Conservation (phyloP, 1,284 basidiomycete species). For the Malassezia brasiliensis region DNA sequence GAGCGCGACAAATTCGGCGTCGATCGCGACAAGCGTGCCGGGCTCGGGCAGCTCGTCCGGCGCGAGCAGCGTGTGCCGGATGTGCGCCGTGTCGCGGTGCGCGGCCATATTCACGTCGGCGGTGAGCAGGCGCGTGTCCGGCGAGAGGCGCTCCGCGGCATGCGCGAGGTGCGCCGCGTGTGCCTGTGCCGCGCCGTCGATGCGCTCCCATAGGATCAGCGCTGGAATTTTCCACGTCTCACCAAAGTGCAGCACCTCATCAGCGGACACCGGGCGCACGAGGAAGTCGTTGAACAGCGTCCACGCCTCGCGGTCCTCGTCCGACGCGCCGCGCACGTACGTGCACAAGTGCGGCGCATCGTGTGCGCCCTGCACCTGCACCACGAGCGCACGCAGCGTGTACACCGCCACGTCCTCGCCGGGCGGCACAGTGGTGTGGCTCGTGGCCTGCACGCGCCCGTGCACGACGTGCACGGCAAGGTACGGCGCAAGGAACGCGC, state of each 20-base stretch:
- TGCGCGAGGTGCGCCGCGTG: constrained; percentile 17
- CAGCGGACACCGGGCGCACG: constrained; percentile 70
- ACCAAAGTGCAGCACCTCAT: constrained; percentile 78
- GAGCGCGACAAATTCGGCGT: constrained; percentile 94
- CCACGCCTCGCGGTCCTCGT: constrained; percentile 54
- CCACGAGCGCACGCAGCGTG: constrained; percentile 58
- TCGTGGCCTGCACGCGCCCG: constrained; percentile 24
- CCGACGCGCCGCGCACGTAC: constrained; percentile 68
- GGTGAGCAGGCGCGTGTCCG: constrained; percentile 57
- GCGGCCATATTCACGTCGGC: constrained; percentile 64
- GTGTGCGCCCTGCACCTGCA: constrained; percentile 69
- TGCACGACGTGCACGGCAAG: constrained; percentile 25
- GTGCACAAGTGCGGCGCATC: constrained; percentile 78
- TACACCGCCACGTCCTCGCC: constrained; percentile 49
- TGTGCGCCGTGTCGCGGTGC: constrained; percentile 62
- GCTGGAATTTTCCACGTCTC: constrained; percentile 84
- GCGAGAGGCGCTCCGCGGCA: constrained; percentile 19
- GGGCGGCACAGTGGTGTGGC: constrained; percentile 9
- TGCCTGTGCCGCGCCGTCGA: constrained; percentile 52
- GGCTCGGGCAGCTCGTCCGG: constrained; percentile 68
- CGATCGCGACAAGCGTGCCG: constrained; percentile 84
- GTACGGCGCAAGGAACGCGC: constrained; percentile 51
- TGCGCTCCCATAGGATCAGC: constrained; percentile 73
- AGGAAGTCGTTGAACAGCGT: constrained; percentile 95
- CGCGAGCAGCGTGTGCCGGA: constrained; percentile 67